These are phyloP conservation scores for Crithidia brevicula DNA, from an alignment of 208 protist species.

Conservation along the genomic window DNA sequence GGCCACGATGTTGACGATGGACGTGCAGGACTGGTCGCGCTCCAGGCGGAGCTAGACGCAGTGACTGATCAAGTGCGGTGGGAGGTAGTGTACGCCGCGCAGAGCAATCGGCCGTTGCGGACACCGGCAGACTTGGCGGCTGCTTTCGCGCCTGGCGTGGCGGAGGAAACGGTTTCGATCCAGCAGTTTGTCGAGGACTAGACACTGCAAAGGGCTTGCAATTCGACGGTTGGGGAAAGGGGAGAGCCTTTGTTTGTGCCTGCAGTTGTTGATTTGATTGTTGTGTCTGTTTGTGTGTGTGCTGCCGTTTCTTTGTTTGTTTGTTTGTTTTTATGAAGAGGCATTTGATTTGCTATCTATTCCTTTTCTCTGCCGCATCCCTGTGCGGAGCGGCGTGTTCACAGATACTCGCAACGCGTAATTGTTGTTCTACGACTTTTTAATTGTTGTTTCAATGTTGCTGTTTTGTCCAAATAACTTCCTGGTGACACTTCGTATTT, in stretches of 20 bases:
- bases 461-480: no score
- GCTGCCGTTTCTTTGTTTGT: no score
- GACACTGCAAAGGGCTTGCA: background rate
- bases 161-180: conserved; percentile 72
- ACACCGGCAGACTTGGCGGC: conserved; percentile 60
- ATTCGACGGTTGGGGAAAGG: no score
- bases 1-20: background rate
- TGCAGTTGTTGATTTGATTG: no score
- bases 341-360: conserved; percentile 10
- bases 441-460: conserved; percentile 6
- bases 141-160: conserved; percentile 54
- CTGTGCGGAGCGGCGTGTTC: conserved; percentile 12
- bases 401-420: conserved; percentile 1
- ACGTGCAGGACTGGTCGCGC: background rate
- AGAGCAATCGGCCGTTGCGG: conserved; percentile 46
- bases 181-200: conserved; percentile 74
- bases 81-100: conserved; percentile 67
- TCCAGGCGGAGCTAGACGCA: background rate
- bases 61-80: conserved; percentile 43
- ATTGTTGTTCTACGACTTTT: conserved; percentile 11
- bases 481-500: no score
- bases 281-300: conserved; percentile 4
- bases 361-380: no score
- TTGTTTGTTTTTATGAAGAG: no score
- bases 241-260: no score